These are phyloP conservation scores for Lepidium sativum DNA, from an alignment of 345 rosid genomes.

Conservation along the genomic window DNA sequence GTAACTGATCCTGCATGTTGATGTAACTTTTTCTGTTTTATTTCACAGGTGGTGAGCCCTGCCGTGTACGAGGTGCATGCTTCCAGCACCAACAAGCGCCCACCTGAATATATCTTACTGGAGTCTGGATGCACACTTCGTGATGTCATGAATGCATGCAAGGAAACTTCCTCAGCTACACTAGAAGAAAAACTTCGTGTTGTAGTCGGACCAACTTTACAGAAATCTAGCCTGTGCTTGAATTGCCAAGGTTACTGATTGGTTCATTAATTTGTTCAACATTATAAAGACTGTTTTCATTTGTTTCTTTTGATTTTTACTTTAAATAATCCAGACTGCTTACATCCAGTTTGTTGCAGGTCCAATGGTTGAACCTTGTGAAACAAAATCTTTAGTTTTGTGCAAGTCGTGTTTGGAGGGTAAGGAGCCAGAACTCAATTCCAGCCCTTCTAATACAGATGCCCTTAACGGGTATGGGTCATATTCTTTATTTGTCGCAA, in stretches of 20 bases:
- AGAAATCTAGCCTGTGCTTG: slow-evolving; percentile 56
- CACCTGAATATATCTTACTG: slow-evolving; percentile 66
- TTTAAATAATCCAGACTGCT: background rate
- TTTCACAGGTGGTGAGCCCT: slow-evolving; percentile 53
- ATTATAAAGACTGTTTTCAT: background rate
- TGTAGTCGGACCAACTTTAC: slow-evolving; percentile 43
- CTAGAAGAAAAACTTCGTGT: slow-evolving; percentile 47
- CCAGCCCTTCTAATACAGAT: slow-evolving; percentile 22
- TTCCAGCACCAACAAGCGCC: slow-evolving; percentile 71
- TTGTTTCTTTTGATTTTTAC: background rate
- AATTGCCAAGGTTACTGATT: slow-evolving; percentile 73
- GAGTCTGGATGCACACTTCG: slow-evolving; percentile 77
- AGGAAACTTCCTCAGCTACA: slow-evolving; percentile 46
- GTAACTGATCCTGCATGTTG: background rate
- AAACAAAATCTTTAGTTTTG: slow-evolving; percentile 32
- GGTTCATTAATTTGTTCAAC: slow-evolving; percentile 12
- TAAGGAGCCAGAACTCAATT: slow-evolving; percentile 29
- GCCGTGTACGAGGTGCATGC: slow-evolving; percentile 71
- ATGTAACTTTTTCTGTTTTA: background rate
- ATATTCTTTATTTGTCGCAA: background rate
- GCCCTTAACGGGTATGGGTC: slow-evolving; percentile 16
- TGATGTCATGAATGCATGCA: slow-evolving; percentile 71
- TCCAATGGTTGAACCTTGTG: slow-evolving; percentile 22
- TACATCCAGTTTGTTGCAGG: slow-evolving; percentile 33
- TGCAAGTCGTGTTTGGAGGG: slow-evolving; percentile 50